Conservation (phyloP, 2,329 filamentous ascomycete species). For the Taxawa tesnikishii region DNA sequence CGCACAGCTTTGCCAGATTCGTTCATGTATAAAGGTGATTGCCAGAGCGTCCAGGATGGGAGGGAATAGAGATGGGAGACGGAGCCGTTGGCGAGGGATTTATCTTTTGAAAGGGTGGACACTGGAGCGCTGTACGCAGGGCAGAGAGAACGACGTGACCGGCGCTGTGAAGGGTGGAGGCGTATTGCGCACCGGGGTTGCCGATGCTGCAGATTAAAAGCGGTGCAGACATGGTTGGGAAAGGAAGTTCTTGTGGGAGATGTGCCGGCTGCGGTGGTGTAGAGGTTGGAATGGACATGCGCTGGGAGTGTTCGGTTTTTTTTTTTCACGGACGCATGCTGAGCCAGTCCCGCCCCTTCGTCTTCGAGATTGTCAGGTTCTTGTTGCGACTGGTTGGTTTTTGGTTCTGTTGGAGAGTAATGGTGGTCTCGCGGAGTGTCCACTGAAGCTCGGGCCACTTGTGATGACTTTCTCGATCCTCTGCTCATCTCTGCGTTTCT, state of each 20-base stretch:
- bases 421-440: no score
- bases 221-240: no score
- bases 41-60: slow-evolving; percentile 50
- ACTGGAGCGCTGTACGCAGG: slow-evolving; percentile 37
- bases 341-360: no score
- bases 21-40: slow-evolving; percentile 76
- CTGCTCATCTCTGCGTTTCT: no score
- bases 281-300: background rate
- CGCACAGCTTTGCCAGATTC: slow-evolving; percentile 60
- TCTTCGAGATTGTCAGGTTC: no score
- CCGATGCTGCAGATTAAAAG: slow-evolving; percentile 80
- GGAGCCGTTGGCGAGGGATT: slow-evolving; percentile 18
- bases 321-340: no score
- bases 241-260: background rate
- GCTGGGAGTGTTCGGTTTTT: background rate
- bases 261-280: background rate
- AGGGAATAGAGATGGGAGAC: slow-evolving; percentile 8
- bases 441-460: no score
- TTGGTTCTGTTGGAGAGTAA: no score
- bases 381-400: no score
- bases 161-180: slow-evolving; percentile 71
- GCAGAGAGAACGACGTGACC: slow-evolving; percentile 66
- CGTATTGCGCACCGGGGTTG: slow-evolving; percentile 61
- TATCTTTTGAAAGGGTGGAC: slow-evolving; percentile 22
- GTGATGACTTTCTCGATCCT: no score